Percentiles rank a stretch among this genome's conserved stretches.
These are phyloP conservation scores for Sporothrix pallida DNA, from an alignment of 2,329 filamentous ascomycete genomes.

Conservation along the genomic window DNA sequence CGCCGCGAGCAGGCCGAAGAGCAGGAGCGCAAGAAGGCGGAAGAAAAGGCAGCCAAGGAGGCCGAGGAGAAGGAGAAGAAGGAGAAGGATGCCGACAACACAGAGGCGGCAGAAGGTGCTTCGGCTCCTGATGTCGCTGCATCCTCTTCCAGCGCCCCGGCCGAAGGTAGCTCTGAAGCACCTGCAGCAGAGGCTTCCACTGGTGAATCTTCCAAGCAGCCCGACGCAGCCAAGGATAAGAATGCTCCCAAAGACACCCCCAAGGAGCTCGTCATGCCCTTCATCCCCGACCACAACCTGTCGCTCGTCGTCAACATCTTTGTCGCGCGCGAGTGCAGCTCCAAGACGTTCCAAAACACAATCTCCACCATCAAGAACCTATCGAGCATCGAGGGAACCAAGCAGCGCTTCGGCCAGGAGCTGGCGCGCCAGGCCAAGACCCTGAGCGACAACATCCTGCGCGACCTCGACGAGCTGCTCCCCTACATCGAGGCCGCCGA, in stretches of 20 bases:
- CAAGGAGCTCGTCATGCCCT: conserved; percentile 73
- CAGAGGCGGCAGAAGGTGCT: conserved; percentile 22
- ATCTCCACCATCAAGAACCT: conserved; percentile 98
- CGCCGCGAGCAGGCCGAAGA: conserved; percentile 69
- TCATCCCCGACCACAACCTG: conserved; percentile 87
- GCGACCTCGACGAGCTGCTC: conserved; percentile 82
- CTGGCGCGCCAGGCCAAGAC: conserved; percentile 84
- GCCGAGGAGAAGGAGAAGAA: not conserved
- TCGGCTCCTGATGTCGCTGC: conserved; percentile 31
- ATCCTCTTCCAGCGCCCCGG: not conserved
- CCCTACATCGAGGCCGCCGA: conserved; percentile 85
- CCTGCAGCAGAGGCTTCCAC: not conserved
- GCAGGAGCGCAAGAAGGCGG: conserved; percentile 37
- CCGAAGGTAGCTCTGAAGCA: not conserved
- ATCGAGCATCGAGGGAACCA: conserved; percentile 89
- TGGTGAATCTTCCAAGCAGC: conserved; percentile 37
- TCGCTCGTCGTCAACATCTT: conserved; percentile 96
- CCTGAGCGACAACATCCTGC: conserved; percentile 82
- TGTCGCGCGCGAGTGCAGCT: conserved; percentile 92
- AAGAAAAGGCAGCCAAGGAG: conserved; percentile 38
- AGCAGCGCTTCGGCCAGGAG: conserved; percentile 90
- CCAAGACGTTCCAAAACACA: conserved; percentile 97
- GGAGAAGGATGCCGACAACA: not conserved
- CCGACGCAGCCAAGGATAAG: conserved; percentile 46
- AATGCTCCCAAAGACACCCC: conserved; percentile 51